phyloP scores from a whole-genome alignment of 306 rosid species.

The Dryas drummondii region DNA sequence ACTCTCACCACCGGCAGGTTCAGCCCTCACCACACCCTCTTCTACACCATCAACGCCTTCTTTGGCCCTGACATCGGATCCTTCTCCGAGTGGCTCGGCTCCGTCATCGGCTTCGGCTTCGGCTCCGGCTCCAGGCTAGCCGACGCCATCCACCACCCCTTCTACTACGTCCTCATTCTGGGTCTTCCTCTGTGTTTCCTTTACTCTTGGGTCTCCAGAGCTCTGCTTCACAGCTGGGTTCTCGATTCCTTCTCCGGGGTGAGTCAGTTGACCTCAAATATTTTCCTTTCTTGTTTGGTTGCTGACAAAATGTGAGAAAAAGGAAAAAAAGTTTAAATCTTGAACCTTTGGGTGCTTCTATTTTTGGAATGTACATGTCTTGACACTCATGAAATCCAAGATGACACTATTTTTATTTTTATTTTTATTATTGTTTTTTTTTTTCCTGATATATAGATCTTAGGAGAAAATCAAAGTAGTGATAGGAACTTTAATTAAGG shows the following conservation, averaged over 20 bases:
- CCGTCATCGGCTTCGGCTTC: slow-evolving; percentile 34
- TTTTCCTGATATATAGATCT: background rate
- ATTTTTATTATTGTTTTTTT: no score
- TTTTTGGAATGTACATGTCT: background rate
- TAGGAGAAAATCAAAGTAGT: background rate
- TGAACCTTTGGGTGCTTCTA: background rate
- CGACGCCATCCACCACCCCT: slow-evolving; percentile 63
- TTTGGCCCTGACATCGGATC: slow-evolving; percentile 94
- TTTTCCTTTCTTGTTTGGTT: slow-evolving; percentile 1
- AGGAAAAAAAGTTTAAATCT: background rate
- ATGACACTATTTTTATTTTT: no score
- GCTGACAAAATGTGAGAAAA: background rate
- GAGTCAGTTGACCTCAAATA: slow-evolving; percentile 2
- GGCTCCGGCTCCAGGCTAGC: slow-evolving; percentile 54
- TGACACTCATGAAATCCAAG: background rate
- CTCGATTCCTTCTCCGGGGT: slow-evolving; percentile 67
- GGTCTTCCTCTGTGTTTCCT: slow-evolving; percentile 70
- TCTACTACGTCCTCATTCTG: slow-evolving; percentile 53
- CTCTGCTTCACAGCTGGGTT: slow-evolving; percentile 42
- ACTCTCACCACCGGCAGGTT: slow-evolving; percentile 54
- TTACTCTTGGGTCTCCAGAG: slow-evolving; percentile 61
- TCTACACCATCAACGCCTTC: slow-evolving; percentile 73
- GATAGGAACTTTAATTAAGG: background rate
- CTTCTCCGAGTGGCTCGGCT: slow-evolving; percentile 75
- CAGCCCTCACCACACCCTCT: slow-evolving; percentile 73